Percentiles rank a stretch among this genome's conserved stretches.
These are phyloP conservation scores for Rhynchosporium secalis DNA, from an alignment of 2,329 filamentous ascomycete genomes.

Conservation along the genomic window DNA sequence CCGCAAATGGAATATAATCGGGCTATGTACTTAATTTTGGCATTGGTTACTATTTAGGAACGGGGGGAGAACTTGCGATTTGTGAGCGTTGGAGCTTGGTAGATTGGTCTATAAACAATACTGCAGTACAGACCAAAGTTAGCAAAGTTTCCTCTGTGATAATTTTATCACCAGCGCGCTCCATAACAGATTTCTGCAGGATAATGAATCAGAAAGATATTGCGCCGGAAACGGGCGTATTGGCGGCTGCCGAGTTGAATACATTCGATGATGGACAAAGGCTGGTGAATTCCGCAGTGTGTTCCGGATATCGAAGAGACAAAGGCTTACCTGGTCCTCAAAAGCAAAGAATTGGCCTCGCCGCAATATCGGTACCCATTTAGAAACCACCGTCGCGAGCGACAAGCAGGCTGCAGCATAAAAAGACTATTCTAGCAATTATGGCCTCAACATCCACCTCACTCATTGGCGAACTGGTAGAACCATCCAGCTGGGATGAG, in stretches of 20 bases:
- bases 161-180: background rate
- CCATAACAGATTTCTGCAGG: background rate
- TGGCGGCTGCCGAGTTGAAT: background rate
- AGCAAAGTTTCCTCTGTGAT: background rate
- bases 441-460: background rate
- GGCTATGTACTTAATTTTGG: background rate
- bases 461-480: background rate
- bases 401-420: background rate
- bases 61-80: background rate
- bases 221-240: background rate
- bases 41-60: background rate
- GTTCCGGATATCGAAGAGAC: background rate
- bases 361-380: background rate
- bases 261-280: constrained; percentile 5
- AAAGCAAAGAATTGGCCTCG: background rate
- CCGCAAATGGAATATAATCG: background rate
- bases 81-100: constrained; percentile 1
- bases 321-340: background rate
- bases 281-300: background rate
- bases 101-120: background rate
- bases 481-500: background rate
- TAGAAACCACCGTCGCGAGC: background rate
- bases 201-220: background rate
- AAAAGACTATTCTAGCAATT: background rate
- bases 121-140: background rate